phyloP scores from a whole-genome alignment of 1,284 basidiomycete genomes.

The Vanrija sp. region DNA sequence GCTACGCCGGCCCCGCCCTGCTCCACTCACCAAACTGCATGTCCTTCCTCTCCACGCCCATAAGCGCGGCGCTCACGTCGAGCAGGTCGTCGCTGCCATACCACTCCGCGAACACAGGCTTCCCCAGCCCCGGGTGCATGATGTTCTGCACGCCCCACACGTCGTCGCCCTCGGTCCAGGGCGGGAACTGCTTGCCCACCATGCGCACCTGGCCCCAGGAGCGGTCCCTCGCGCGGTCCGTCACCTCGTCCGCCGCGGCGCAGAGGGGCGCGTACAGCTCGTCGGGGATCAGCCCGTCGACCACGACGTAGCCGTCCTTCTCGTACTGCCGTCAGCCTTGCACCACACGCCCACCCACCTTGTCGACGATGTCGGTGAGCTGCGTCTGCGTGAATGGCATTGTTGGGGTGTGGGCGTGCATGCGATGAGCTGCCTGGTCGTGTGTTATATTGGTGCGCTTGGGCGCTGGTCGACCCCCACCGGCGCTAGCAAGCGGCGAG shows the following conservation, averaged over 20 bases:
- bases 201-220: slow-evolving; percentile 66
- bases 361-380: slow-evolving; percentile 17
- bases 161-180: slow-evolving; percentile 59
- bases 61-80: slow-evolving; percentile 53
- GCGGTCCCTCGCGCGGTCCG: slow-evolving; percentile 59
- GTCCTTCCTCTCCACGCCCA: slow-evolving; percentile 58
- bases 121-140: slow-evolving; percentile 67
- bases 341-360: slow-evolving; percentile 9
- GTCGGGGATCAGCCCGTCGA: slow-evolving; percentile 59
- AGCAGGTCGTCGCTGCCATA: slow-evolving; percentile 62
- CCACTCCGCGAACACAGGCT: slow-evolving; percentile 62
- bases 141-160: slow-evolving; percentile 76
- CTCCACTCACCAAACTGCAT: slow-evolving; percentile 62
- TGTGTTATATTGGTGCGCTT: neutral
- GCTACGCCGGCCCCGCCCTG: neutral
- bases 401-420: neutral
- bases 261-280: slow-evolving; percentile 52
- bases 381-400: slow-evolving; percentile 20
- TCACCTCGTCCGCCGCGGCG: slow-evolving; percentile 56
- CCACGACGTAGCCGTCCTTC: slow-evolving; percentile 65
- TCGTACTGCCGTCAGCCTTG: slow-evolving; percentile 53
- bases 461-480: neutral
- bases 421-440: neutral
- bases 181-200: slow-evolving; percentile 78
- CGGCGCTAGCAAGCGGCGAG: neutral